Evolutionary conservation across 495 filamentous ascomycete species (phyloP), one percentile per base, ranked within the genome.

Genomic region (Annulohypoxylon moriforme): DNA sequence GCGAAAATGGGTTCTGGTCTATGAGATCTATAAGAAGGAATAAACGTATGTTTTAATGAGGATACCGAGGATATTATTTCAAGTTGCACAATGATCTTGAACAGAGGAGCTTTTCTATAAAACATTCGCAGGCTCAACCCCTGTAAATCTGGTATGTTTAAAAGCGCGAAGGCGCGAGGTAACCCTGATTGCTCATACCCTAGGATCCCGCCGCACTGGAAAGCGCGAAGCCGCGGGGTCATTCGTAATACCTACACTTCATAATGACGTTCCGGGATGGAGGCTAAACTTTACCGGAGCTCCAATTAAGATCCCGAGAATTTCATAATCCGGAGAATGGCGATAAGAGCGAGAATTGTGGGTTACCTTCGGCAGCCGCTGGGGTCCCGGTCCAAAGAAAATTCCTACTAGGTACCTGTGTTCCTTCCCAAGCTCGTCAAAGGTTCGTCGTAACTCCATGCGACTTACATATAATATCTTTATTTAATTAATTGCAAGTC

Each of bases 361-460:
- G 31, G 29, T 56, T 56, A 22, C 14, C 1, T 29, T 20, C 27
- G 18, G 52, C 52, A 36, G 4, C 52, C 52, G 52, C n/a, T 56
- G 52, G 52, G 31, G 52, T 56, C 20, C 52, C 52, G 52, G 52
- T 56, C 9, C 16, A 20, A 50, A 29, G 29, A 4, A 33, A n/a
- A 1, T 20, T 56, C 16, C 29, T 56, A 16, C 27, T 16, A 22
- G 9, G 9, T 36, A 36, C 33, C 13, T 10, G 13, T 36, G 11
- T 27, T 24, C 46, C 24, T 20, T 5, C 7, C 8, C 27, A 25
- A 0, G 46, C 22, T 20, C 20, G 27, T 11, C 22, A 25, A 27
- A 11, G 14, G 10, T 14, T 50, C n/a, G n/a, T 13, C 8, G 22
- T 9, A 22, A 25, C 24, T 27, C 24, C 4, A 27, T 27, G 20